These are phyloP conservation scores for Teunomyces panamensis DNA, from an alignment of 805 yeast genomes.

Conservation along the genomic window DNA sequence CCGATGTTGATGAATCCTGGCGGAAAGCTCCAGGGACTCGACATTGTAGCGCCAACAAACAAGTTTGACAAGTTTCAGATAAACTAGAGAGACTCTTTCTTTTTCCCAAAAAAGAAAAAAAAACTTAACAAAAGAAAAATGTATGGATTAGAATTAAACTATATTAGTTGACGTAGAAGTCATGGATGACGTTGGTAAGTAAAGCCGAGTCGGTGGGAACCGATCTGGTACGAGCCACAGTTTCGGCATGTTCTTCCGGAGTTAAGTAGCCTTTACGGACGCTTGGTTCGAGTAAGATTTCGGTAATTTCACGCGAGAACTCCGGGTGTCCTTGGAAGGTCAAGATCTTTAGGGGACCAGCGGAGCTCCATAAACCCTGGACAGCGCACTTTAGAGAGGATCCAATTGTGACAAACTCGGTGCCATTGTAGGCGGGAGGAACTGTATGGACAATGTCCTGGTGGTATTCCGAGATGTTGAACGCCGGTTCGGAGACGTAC, in stretches of 20 bases:
- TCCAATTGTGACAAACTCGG: conserved; percentile 43
- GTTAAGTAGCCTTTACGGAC: conserved; percentile 6
- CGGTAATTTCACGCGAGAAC: conserved; percentile 42
- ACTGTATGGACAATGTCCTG: conserved; percentile 36
- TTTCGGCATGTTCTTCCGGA: neutral
- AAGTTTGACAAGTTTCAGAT: conserved; percentile 8
- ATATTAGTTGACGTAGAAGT: neutral
- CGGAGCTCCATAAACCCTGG: conserved; percentile 59
- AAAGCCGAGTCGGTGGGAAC: neutral
- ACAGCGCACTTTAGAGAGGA: conserved; percentile 50
- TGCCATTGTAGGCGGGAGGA: conserved; percentile 29
- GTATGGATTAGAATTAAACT: neutral
- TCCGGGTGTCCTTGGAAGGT: conserved; percentile 94
- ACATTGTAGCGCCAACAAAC: conserved; percentile 34
- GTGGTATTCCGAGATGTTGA: conserved; percentile 39
- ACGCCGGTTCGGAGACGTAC: conserved; percentile 37
- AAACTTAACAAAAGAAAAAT: neutral
- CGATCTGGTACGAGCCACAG: neutral
- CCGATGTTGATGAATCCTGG: conserved; percentile 16
- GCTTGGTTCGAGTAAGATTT: conserved; percentile 21
- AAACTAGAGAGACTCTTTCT: no score
- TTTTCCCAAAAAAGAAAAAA: neutral
- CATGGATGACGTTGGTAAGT: neutral
- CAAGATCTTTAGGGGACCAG: conserved; percentile 48
- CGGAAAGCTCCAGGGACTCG: conserved; percentile 39